A percentile compares a stretch with the other conserved stretches of the same genome.
These are phyloP conservation scores for Leptographium procerum DNA, from an alignment of 2,329 filamentous ascomycete species.

Conservation along the genomic window DNA sequence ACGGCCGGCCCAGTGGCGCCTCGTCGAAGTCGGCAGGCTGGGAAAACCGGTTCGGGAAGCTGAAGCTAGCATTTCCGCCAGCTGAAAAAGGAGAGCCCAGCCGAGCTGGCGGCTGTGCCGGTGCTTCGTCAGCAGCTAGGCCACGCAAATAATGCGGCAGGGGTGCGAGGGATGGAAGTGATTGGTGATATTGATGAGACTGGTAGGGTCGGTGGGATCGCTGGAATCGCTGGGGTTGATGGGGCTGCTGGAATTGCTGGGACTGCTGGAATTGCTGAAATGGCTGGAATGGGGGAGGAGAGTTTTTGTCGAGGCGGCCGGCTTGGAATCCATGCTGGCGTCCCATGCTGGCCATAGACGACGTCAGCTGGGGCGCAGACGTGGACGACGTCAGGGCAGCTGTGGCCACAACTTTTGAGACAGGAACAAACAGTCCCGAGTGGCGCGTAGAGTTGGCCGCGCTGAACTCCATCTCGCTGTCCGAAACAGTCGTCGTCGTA, in stretches of 20 bases:
- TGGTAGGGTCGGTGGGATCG: too few species aligned
- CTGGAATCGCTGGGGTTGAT: too few species aligned
- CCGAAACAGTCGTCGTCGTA: constrained; percentile 1
- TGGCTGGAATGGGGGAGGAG: neutral
- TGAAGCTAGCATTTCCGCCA: constrained; percentile 30
- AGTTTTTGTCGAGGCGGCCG: neutral
- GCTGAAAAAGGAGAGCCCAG: constrained; percentile 47
- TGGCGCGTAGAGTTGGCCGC: neutral
- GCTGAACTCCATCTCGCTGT: constrained; percentile 9
- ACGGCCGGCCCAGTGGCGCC: constrained; percentile 36
- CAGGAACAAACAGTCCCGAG: neutral
- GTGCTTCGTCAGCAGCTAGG: constrained; percentile 18
- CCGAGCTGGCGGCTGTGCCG: constrained; percentile 20
- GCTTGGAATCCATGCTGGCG: neutral
- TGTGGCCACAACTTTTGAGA: neutral
- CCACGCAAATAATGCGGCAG: neutral
- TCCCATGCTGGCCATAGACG: neutral
- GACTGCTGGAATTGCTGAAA: too few species aligned
- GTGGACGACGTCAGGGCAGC: constrained; percentile 12
- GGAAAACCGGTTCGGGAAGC: constrained; percentile 47
- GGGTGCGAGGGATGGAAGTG: too few species aligned
- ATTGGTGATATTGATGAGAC: too few species aligned
- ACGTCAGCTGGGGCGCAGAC: constrained; percentile 17
- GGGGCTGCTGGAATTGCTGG: too few species aligned
- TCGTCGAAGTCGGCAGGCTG: constrained; percentile 34